Base-by-base conservation (phyloP, 257 asterid species). In the Petunia secreta region DNA sequence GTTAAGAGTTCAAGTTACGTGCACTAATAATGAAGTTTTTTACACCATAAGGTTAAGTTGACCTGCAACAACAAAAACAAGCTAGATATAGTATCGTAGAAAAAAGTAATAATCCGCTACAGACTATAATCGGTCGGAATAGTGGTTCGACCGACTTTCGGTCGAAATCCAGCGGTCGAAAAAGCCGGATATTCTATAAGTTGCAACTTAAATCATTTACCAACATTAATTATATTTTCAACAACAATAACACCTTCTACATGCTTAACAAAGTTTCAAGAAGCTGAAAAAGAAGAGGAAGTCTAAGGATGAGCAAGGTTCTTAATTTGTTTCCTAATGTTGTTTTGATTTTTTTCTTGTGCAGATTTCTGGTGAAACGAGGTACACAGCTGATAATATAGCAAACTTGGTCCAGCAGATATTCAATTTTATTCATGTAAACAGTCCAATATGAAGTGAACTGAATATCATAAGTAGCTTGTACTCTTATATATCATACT, bases 381-480 rank as follows among this genome's bases (percentile, higher is more conserved):
- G 92, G 81, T 87, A 86, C 83, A 86, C 97, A 44, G 97, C 99
- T 10, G 95, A 95, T 79, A 94, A 93, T 78, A 90, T 95, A 66
- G 99, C 99, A 60, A 93, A 92, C 83, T 89, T 97, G 37, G 90
- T 95, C 58, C 98, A 95, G 84, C 99, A 93, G 81, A 93, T 94
- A 83, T 92, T 95, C 90, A 92, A 85, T 80, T 95, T 92, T 57
- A 91, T 95, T 84, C 90, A 95, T 83, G 94, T 93, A 85, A 87
- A 85, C 81, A 84, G 81, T 83, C 82, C 69, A 82, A 75, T 87
- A 54, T 88, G 83, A 90, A 82, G 73, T 4, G 52, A 66, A 25
- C 44, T 9, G 10, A 40, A 11, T 67, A 63, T 38, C 9, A 7
- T 53, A 53, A 66, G 48, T 34, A 11, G 0, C 7, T 6, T 50